phyloP scores from a whole-genome alignment of 441 rosid species.

The Erodium texanum region DNA sequence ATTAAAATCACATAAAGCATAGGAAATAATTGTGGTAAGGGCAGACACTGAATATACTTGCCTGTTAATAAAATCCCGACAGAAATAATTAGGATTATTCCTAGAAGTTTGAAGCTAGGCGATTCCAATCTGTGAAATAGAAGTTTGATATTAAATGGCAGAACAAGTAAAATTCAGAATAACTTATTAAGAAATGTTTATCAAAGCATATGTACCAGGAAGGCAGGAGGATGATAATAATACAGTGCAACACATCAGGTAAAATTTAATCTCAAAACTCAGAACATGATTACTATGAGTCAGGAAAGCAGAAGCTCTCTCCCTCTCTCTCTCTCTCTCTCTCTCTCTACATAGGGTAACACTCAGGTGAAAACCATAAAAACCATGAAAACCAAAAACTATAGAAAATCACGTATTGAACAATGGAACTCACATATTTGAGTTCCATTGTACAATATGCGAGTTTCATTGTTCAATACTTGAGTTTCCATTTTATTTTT shows the following conservation, averaged over 20 bases:
- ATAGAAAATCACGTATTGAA: too few species aligned
- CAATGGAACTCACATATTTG: too few species aligned
- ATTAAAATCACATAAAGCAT: neutral
- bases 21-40: neutral
- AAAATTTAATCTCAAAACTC: too few species aligned
- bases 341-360: too few species aligned
- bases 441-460: too few species aligned
- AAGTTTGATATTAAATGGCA: slow-evolving; percentile 18
- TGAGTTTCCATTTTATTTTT: too few species aligned
- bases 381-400: too few species aligned
- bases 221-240: neutral
- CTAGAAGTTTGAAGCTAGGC: slow-evolving; percentile 82
- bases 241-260: neutral
- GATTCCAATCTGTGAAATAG: slow-evolving; percentile 72
- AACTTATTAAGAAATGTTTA: neutral
- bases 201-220: neutral
- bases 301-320: too few species aligned
- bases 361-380: too few species aligned
- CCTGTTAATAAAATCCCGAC: slow-evolving; percentile 83
- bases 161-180: slow-evolving; percentile 16
- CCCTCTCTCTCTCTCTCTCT: too few species aligned
- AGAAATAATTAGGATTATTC: slow-evolving; percentile 76
- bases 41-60: slow-evolving; percentile 21
- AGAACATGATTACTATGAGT: too few species aligned
- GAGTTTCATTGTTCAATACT: too few species aligned